These are phyloP conservation scores for Rhizopogon roseolus DNA, from an alignment of 768 basidiomycete species.

Conservation along the genomic window DNA sequence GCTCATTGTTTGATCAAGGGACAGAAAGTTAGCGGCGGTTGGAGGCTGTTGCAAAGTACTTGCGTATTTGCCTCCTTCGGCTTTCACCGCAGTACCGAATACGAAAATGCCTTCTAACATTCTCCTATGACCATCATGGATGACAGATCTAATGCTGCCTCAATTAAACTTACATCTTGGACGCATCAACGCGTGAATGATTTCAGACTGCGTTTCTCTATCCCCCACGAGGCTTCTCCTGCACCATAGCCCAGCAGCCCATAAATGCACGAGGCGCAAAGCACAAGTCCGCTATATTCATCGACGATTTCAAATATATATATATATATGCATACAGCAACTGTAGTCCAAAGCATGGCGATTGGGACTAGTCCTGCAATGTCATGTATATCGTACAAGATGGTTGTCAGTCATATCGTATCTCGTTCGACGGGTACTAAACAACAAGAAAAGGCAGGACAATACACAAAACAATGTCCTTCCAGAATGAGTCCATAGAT, in stretches of 20 bases:
- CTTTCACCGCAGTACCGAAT: neutral
- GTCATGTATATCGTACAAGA: neutral
- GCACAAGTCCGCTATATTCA: neutral
- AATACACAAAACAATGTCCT: neutral
- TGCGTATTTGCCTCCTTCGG: neutral
- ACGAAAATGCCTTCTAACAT: neutral
- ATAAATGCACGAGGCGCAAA: neutral
- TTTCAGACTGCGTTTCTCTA: neutral
- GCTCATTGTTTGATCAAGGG: neutral
- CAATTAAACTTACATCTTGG: neutral
- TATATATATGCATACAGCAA: neutral
- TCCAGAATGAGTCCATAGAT: conserved; percentile 2
- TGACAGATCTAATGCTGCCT: too few species aligned
- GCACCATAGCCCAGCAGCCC: neutral
- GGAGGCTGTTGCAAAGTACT: neutral
- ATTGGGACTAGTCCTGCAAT: neutral
- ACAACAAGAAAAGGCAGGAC: neutral
- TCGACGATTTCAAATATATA: neutral
- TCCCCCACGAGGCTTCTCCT: neutral
- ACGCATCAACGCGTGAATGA: too few species aligned
- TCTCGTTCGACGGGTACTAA: neutral
- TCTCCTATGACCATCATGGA: neutral
- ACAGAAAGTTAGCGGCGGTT: too few species aligned
- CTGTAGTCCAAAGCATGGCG: neutral
- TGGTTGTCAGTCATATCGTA: neutral